Percentiles rank a stretch among this genome's conserved stretches.
These are phyloP conservation scores for Penicilliopsis zonata DNA, from an alignment of 495 filamentous ascomycete species.

Conservation along the genomic window DNA sequence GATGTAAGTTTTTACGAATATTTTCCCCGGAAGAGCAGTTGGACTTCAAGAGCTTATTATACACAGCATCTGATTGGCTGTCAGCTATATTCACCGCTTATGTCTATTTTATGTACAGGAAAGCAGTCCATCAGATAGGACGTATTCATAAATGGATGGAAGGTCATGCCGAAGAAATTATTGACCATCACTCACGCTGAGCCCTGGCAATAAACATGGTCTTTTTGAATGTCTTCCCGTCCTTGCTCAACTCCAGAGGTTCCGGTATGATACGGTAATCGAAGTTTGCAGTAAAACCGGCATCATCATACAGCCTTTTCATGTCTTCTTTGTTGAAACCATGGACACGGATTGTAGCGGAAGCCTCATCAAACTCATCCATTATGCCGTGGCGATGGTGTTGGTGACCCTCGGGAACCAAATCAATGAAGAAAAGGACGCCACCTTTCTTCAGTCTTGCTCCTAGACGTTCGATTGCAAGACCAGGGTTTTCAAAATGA, in stretches of 20 bases:
- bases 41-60: too few species aligned
- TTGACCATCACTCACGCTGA: constrained; percentile 13
- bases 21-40: too few species aligned
- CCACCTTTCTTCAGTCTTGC: constrained; percentile 50
- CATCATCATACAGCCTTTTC: constrained; percentile 35
- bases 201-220: constrained; percentile 27
- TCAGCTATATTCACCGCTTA: too few species aligned
- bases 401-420: constrained; percentile 29
- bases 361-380: constrained; percentile 17
- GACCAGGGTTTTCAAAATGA: constrained; percentile 53
- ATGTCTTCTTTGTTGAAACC: constrained; percentile 44
- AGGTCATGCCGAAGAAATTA: too few species aligned
- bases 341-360: constrained; percentile 40
- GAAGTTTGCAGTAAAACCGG: constrained; percentile 36
- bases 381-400: constrained; percentile 13
- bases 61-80: too few species aligned
- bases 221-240: constrained; percentile 13
- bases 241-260: constrained; percentile 15
- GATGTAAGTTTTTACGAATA: too few species aligned
- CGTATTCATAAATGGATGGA: too few species aligned
- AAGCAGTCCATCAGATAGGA: too few species aligned
- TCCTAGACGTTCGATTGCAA: constrained; percentile 42
- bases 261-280: constrained; percentile 20
- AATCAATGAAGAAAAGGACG: constrained; percentile 53
- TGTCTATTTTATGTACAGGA: too few species aligned